Conservation (phyloP, 2,329 filamentous ascomycete genomes). For the Pseudogymnoascus sp. region DNA sequence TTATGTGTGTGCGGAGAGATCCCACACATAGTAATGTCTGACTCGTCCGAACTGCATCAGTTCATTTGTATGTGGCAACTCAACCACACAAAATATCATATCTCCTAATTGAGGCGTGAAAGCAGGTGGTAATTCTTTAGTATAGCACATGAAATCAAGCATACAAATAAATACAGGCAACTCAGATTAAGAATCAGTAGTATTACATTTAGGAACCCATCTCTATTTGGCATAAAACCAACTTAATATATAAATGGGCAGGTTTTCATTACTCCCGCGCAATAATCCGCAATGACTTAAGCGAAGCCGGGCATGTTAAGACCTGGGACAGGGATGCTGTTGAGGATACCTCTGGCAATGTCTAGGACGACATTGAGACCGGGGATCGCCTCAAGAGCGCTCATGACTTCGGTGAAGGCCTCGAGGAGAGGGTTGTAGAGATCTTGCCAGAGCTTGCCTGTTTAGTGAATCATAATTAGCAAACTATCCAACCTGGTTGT, state of each 20-base stretch:
- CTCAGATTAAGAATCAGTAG: neutral
- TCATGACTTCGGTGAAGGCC: neutral
- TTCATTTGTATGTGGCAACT: neutral
- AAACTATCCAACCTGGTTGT: neutral
- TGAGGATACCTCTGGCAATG: neutral
- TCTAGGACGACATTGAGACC: neutral
- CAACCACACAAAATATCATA: neutral
- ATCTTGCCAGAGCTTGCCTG: neutral
- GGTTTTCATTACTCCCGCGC: neutral
- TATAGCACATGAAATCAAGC: neutral
- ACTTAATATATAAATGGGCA: neutral
- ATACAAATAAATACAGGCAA: neutral
- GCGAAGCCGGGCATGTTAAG: neutral
- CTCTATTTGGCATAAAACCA: neutral
- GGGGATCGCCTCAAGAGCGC: neutral
- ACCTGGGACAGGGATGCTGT: neutral
- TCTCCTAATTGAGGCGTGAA: neutral
- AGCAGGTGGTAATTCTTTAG: neutral
- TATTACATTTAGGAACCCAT: neutral
- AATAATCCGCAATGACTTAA: too few species aligned
- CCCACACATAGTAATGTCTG: neutral
- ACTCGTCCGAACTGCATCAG: neutral
- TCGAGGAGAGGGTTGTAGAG: neutral
- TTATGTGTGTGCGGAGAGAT: neutral
- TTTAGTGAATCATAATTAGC: neutral